These are phyloP conservation scores for Pseudocercospora vitis DNA, from an alignment of 2,329 filamentous ascomycete species.

Conservation along the genomic window DNA sequence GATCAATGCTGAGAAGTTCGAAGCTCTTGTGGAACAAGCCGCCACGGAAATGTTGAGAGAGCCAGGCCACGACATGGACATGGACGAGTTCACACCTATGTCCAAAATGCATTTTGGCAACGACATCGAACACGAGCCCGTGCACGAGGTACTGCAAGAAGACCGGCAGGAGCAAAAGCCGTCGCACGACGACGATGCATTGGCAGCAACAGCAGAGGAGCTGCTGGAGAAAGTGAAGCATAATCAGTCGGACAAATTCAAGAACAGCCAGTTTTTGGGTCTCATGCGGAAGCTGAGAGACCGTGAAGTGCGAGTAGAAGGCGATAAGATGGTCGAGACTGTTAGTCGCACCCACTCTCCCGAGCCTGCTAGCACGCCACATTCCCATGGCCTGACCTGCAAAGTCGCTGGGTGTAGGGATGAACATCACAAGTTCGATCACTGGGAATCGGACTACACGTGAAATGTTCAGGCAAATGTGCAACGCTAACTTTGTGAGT, in stretches of 20 bases:
- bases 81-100: constrained; percentile 18
- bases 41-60: constrained; percentile 26
- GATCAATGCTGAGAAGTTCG: constrained; percentile 25
- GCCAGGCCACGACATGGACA: constrained; percentile 23
- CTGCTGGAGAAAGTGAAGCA: constrained; percentile 68
- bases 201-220: constrained; percentile 69
- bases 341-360: constrained; percentile 35
- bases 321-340: constrained; percentile 64
- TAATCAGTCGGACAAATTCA: constrained; percentile 72
- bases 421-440: constrained; percentile 35
- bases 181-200: constrained; percentile 59
- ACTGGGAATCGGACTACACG: constrained; percentile 38
- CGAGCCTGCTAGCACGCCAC: constrained; percentile 18
- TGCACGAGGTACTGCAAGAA: constrained; percentile 14
- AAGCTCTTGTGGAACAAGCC: constrained; percentile 23
- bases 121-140: constrained; percentile 22
- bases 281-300: constrained; percentile 76
- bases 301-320: constrained; percentile 69
- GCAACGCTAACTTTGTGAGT: constrained; percentile 34
- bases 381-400: constrained; percentile 21
- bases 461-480: constrained; percentile 12
- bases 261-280: constrained; percentile 71
- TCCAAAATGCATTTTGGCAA: constrained; percentile 13
- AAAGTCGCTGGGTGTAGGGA: constrained; percentile 23
- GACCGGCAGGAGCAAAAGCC: constrained; percentile 19